These are phyloP conservation scores for Leishmania guyanensis DNA, from an alignment of 208 protist genomes.

Conservation along the genomic window DNA sequence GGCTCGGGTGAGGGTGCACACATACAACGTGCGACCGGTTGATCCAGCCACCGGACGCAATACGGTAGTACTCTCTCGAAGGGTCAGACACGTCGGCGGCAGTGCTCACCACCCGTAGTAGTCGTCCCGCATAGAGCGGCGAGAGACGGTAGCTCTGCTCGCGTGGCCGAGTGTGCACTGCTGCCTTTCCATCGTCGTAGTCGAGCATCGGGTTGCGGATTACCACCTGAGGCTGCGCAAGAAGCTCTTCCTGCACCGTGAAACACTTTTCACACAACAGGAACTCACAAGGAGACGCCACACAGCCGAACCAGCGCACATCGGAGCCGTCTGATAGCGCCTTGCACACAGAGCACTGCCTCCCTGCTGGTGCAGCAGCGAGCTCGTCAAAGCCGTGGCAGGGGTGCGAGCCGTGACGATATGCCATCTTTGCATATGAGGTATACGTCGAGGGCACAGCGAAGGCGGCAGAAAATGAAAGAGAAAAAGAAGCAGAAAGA, in stretches of 20 bases:
- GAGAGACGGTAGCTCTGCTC: constrained; percentile 55
- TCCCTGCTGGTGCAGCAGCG: not conserved
- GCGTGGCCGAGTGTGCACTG: constrained; percentile 68
- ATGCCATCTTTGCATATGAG: constrained; percentile 2
- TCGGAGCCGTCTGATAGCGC: constrained; percentile 46
- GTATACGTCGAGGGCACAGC: not conserved
- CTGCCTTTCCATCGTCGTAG: constrained; percentile 46
- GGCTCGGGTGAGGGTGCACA: constrained; percentile 39
- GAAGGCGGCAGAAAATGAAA: not conserved
- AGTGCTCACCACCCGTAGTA: constrained; percentile 72
- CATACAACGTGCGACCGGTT: constrained; percentile 66
- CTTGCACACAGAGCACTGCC: constrained; percentile 67
- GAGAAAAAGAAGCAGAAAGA: not conserved
- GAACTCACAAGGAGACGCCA: constrained; percentile 43
- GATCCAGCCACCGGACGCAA: constrained; percentile 77
- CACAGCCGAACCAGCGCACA: constrained; percentile 64
- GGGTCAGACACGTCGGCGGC: constrained; percentile 53
- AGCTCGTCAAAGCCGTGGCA: constrained; percentile 55
- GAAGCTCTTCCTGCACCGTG: constrained; percentile 68
- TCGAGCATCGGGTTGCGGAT: constrained; percentile 63
- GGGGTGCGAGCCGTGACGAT: constrained; percentile 72
- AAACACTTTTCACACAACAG: constrained; percentile 83
- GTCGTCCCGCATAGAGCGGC: constrained; percentile 59
- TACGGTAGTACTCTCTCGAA: constrained; percentile 60
- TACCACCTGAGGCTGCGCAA: constrained; percentile 62